Conservation (phyloP, 345 rosid species). For the Clausena lansium region DNA sequence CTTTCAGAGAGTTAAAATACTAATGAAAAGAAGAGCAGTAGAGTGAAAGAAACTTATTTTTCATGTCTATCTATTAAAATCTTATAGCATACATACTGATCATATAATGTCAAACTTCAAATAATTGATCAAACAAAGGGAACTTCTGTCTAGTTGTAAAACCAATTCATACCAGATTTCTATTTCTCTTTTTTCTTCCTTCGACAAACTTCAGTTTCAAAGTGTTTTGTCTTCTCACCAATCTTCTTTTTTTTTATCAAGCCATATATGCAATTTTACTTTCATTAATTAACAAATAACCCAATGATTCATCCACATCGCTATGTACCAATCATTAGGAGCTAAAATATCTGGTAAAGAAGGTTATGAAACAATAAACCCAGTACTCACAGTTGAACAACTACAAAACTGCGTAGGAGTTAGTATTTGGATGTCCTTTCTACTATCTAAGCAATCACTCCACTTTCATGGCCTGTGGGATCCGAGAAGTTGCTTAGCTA, state of each 20-base stretch:
- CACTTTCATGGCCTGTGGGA: not conserved
- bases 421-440: not conserved
- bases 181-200: not conserved
- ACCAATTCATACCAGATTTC: not conserved
- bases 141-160: not conserved
- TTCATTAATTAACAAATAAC: not conserved
- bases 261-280: not conserved
- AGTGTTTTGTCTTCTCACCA: not conserved
- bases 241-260: not conserved
- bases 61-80: not conserved
- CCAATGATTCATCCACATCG: not conserved
- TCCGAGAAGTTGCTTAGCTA: not conserved
- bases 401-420: not conserved
- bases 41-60: not conserved
- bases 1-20: not conserved
- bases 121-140: no score
- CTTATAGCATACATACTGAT: not conserved
- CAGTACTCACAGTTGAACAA: not conserved
- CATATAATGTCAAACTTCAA: not conserved
- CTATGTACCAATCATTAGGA: not conserved
- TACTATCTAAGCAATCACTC: not conserved
- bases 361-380: constrained; percentile 5
- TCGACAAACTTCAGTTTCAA: not conserved
- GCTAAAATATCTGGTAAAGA: not conserved
- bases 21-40: not conserved